Base-by-base conservation (phyloP, 192 early-diverging fungal species). In the Jimgerdemannia flammicorona region DNA sequence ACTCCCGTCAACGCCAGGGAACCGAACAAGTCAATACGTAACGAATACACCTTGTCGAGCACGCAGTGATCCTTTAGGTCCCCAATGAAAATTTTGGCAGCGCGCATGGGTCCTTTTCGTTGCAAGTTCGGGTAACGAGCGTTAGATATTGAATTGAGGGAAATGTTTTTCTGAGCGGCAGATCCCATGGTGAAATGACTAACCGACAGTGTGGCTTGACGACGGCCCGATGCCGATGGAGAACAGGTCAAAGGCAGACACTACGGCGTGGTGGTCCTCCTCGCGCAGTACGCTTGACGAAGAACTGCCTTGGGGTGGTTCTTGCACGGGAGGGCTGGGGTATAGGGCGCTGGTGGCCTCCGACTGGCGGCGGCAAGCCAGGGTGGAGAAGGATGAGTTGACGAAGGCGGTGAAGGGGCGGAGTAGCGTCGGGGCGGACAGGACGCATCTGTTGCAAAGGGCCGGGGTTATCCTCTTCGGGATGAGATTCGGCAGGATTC, bases 171-270 rank as follows among this genome's bases (percentile, higher is more conserved):
- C 49, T 10, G 49, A 59, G 49, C 49, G 49, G 14, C 14, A 6
- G 49, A 0, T 6, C 49, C 49, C 6, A 59, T 1, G 29, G 29
- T 29, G 29, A 29, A 29, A 29, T 29, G 29, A 14, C 49, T 59
- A 10, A n/a, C 97, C 97, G 39, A 98, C 95, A 2, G 93, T 94
- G 77, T 95, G 91, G 73, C 93, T 88, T 72, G 93, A 95, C n/a
- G 92, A 93, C 3, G 97, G 97, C 0, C 97, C 97, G 44, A 98
- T 91, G 40, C 97, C 97, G 76, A 98, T 97, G 14, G 94, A 96
- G 71, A 97, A 97, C 74, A 98, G 81, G 85, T 98, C 96, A 85
- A 98, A 98, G 0, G 94, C 95, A 70, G 92, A 94, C 40, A 98
- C 92, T 3, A 97, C 95, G 19, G 95, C 95, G 75, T 98, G 95